Evolutionary conservation across 345 rosid genomes (phyloP), one percentile per base, ranked within the genome.

Genomic region (Citrus reticulata): DNA sequence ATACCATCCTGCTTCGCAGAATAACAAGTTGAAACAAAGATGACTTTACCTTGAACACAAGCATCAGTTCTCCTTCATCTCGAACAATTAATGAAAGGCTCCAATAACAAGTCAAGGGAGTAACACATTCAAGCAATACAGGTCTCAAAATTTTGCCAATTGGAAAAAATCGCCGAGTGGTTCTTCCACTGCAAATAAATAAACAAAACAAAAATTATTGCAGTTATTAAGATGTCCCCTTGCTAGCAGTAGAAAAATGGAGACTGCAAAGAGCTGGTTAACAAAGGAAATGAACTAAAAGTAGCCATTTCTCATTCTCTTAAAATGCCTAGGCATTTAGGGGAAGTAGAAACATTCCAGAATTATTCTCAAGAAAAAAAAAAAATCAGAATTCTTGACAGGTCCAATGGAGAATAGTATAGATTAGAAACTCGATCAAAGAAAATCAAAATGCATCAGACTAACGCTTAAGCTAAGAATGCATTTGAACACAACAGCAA

Each of bases 51-150:
- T 88, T 87, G 79, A 92, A 92, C 65, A 92, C 93, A 68, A 89
- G 85, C 70, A 82, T 85, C 82, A 90, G 84, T 58, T 95, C 89
- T 65, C 83, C 90, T 83, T 95, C 97, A 7, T 83, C 96, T 4
- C 81, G 85, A 62, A 91, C 74, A 83, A 88, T 68, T 74, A 93
- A 86, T 49, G 94, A 93, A 73, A 94, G 85, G 78, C 89, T 90
- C 99, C 95, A 91, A 81, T 91, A 96, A 83, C 98, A 96, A 75
- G 97, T 90, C 51, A 94, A 70, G 0, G 99, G 94, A 8, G 91
- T 92, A 72, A 91, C 91, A 61, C 93, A 89, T 84, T 95, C 98
- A 29, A 88, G 81, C 77, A 95, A 79, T 59, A 94, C 87, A n/a
- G 98, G 96, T 87, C 88, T 95, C 90, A 93, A 83, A 54, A 93